Base-by-base conservation (phyloP, 148 eudicot species). In the Pharnaceum exiguum region DNA sequence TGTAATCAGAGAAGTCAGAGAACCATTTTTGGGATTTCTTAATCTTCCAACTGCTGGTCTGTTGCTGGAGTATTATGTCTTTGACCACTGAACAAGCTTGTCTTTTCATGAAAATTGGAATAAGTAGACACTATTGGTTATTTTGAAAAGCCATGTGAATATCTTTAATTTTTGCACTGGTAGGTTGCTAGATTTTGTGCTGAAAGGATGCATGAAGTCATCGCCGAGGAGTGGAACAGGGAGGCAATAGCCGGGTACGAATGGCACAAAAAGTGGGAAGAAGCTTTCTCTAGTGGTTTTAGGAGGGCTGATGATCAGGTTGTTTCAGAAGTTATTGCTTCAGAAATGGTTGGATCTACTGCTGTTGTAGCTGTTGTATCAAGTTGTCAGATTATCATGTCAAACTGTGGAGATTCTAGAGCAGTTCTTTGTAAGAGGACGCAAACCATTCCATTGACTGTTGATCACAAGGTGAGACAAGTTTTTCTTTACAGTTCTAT, bases 341-440 rank as follows among this genome's bases (percentile, higher is more conserved):
- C 83, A 10, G 89, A 81, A 27, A 78, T 81, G 77, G 90, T 79
- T 35, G 93, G 93, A 46, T 82, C 93, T 29, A 85, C 96, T 24
- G 96, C 96, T 48, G 87, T 82, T 12, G 87, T 77, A 35, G 96
- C 81, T 52, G 75, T 82, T 46, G 68, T 89, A 39, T 86, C 93
- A n/a, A 75, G 85, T 56, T 85, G 93, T 67, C 93, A 85, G 62
- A 82, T 85, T 46, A 79, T 85, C 23, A 43, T 72, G 42, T 82
- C 96, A 27, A 82, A 89, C 46, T 89, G 93, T 45, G 96, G 96
- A 10, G 96, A 89, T 60, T 89, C 96, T 5, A 77, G 96, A 70
- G 93, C 89, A 12, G 78, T 89, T 55, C 84, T 89, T 27, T 80
- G 77, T 51, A 77, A 84, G 38, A 83, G 96, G 47, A 72, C 82